Base-by-base conservation (phyloP, 352 stramenopile genomes). In the Phytopythium litorale region DNA sequence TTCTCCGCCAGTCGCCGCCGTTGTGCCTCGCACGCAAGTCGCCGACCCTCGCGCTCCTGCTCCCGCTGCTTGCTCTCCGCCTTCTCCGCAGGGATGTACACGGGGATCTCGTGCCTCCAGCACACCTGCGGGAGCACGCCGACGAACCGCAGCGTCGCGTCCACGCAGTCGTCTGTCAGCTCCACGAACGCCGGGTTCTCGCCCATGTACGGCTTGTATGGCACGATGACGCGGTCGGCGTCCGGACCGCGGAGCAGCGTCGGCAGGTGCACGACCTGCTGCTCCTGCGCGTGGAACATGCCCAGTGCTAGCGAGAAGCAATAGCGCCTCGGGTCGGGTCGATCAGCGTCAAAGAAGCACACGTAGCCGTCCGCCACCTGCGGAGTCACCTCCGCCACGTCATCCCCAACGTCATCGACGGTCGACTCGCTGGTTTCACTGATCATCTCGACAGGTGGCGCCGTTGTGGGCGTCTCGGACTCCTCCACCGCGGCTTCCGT, bases 341-440 rank as follows among this genome's bases (percentile, higher is more conserved):
- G 68, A 25, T 88, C 74, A 4, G 67, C 66, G 62, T 92, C 84
- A 58, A 73, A 90, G 35, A 92, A 88, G 62, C 84, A 92, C 33
- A 91, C 62, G 55, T 78, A 59, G 19, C 84, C 84, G 42, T 92
- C 84, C 11, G 71, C 60, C 33, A 88, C 70, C 32, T 89, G 83
- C 8, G 80, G 71, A 23, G 16, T 68, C 53, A 13, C 40, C 7
- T 18, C 33, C 50, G 42, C 42, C 37, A 23, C 12, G 54, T 0
- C n/a, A 6, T 28, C 32, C 15, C 7, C 30, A 45, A 11, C 51
- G 9, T 28, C 51, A 1, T 13, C 32, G 4, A 45, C 51, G 5
- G 32, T 45, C 25, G 51, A 32, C 30, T 57, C 51, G 52, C 19
- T 46, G 19, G 5, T 16, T 32, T 58, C 25, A 21, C 4, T 6